Evolutionary conservation across 352 stramenopile genomes (phyloP), one percentile per base, ranked within the genome.

Genomic region (Elongisporangium senticosum): DNA sequence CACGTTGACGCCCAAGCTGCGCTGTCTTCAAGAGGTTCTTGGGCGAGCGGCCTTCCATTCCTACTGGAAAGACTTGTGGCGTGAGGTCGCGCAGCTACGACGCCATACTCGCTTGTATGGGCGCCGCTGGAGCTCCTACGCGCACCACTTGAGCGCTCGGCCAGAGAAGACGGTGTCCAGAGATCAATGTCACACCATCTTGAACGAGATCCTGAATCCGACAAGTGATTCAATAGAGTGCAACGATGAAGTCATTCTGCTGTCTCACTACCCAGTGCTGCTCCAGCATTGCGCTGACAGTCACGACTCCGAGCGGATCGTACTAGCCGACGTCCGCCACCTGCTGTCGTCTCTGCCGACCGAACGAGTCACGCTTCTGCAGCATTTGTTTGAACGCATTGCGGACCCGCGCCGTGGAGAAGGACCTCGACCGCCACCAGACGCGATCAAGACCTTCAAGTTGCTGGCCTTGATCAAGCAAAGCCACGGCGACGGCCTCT

Each of bases 301-400:
- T 11, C 43, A 20, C 13, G 24, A 40, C 7, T 14, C 60, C 3
- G 50, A 67, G 2, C 52, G 56, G 49, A 47, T 64, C 13, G 51
- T 79, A 0, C 55, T 83, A 0, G 47, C 66, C 0, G 68, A 86
- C 5, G 63, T 90, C 0, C 51, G 71, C n/a, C 8, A 56, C 19
- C 37, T 89, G 14, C 37, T 93, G 2, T 56, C 59, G n/a, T 64
- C 62, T 11, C 49, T 89, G 1, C 62, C 76, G 0, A 49, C 68
- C 7, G 61, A 74, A 4, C 67, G 83, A 21, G 68, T 76, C 51
- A 70, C 64, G 5, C 40, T 88, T 1, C 24, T 85, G 20, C 60
- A 65, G 2, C 66, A 83, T 28, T 70, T 75, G 6, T 92, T 90
- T 40, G 74, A 86, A 58, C 75, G 87, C 37, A 72, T 92, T 49